phyloP scores from a whole-genome alignment of 805 yeast genomes.

The Cyberlindnera misumaiensis region DNA sequence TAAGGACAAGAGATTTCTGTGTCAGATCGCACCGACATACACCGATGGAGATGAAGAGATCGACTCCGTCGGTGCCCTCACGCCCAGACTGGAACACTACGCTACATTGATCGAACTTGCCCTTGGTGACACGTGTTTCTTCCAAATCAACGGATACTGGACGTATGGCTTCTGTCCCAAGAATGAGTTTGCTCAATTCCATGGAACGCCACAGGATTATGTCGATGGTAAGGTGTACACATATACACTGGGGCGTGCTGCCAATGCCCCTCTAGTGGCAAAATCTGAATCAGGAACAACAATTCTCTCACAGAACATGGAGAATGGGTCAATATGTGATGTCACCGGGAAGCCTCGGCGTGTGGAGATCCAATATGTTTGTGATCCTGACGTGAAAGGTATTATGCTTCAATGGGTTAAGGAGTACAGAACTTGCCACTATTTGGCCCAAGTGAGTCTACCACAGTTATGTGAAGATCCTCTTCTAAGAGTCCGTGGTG shows the following conservation, averaged over 20 bases:
- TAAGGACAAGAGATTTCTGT: slow-evolving; percentile 6
- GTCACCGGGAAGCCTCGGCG: slow-evolving; percentile 18
- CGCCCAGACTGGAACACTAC: background rate
- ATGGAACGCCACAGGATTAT: slow-evolving; percentile 1
- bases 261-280: slow-evolving; percentile 1
- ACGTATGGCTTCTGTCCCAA: slow-evolving; percentile 8
- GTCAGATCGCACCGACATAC: slow-evolving; percentile 8
- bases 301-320: slow-evolving; percentile 4
- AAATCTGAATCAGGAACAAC: slow-evolving; percentile 9
- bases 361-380: slow-evolving; percentile 18
- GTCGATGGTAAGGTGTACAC: background rate
- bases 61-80: background rate
- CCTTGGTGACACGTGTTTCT: background rate
- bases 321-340: slow-evolving; percentile 21
- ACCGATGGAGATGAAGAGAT: background rate
- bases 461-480: slow-evolving; percentile 8
- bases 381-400: slow-evolving; percentile 11
- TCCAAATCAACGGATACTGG: slow-evolving; percentile 10
- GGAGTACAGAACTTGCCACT: slow-evolving; percentile 20
- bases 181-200: slow-evolving; percentile 13
- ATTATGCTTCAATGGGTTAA: slow-evolving; percentile 7
- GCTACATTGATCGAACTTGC: slow-evolving; percentile 1
- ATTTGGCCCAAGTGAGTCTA: slow-evolving; percentile 14
- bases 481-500: background rate
- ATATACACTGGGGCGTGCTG: background rate